These are phyloP conservation scores for Nepenthes gracilis DNA, from an alignment of 148 eudicot species.

Conservation along the genomic window DNA sequence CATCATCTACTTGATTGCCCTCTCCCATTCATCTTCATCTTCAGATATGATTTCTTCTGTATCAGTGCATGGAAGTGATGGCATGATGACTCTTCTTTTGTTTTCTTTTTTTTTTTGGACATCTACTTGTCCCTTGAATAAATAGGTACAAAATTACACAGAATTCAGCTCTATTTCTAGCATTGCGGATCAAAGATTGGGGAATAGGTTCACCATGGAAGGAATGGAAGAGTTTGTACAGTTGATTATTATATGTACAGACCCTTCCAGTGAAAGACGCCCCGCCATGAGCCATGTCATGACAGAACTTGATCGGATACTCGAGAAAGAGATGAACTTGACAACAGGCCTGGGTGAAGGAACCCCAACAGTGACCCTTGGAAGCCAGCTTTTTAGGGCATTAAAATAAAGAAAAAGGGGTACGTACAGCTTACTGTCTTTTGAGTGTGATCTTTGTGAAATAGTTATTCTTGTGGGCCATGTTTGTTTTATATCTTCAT, in stretches of 20 bases:
- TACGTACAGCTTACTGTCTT: background rate
- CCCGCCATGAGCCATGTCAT: conserved; percentile 58
- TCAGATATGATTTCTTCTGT: too few relatives aligned
- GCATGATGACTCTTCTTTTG: background rate
- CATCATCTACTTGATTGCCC: background rate
- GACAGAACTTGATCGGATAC: conserved; percentile 75
- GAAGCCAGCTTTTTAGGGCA: conserved; percentile 92
- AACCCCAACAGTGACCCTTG: conserved; percentile 90
- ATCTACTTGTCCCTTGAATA: conserved; percentile 2
- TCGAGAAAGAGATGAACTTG: conserved; percentile 91
- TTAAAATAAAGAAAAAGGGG: conserved; percentile 21
- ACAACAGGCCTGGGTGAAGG: conserved; percentile 95
- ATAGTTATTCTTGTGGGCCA: conserved; percentile 13
- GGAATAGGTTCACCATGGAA: conserved; percentile 72
- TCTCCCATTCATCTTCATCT: too few relatives aligned
- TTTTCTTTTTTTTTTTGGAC: background rate
- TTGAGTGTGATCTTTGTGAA: conserved; percentile 29
- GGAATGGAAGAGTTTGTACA: conserved; percentile 88
- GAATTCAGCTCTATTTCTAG: conserved; percentile 50
- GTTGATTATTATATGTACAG: conserved; percentile 59
- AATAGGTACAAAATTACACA: conserved; percentile 62
- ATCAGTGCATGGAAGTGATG: too few relatives aligned
- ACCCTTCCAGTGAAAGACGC: conserved; percentile 67
- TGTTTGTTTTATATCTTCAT: conserved; percentile 5
- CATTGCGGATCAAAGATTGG: conserved; percentile 68